phyloP scores from a whole-genome alignment of 2,329 filamentous ascomycete species.

The Xylaria digitata region DNA sequence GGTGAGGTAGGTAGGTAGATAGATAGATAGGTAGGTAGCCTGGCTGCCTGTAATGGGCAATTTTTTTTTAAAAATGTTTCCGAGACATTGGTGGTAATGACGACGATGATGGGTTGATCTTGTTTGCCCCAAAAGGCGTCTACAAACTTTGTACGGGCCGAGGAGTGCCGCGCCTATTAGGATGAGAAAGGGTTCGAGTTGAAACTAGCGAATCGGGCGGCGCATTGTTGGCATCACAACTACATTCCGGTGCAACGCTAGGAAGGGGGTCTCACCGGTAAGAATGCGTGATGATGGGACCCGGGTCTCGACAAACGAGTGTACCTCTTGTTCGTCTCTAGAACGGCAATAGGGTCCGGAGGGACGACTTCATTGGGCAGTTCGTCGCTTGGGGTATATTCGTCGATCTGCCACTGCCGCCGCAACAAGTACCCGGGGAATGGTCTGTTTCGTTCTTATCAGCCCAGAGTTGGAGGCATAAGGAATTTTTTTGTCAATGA shows the following conservation, averaged over 20 bases:
- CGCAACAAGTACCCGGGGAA: slow-evolving; percentile 18
- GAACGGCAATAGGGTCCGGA: slow-evolving; percentile 16
- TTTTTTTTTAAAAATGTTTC: not conserved
- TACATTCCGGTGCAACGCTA: slow-evolving; percentile 38
- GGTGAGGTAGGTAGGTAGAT: too few relatives aligned
- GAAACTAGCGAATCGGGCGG: slow-evolving; percentile 36
- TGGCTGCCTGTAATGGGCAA: not conserved
- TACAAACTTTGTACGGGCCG: slow-evolving; percentile 32
- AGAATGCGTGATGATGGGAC: slow-evolving; percentile 24
- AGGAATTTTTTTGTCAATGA: not conserved
- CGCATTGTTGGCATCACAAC: slow-evolving; percentile 33
- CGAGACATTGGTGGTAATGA: slow-evolving; percentile 3
- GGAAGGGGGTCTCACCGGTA: slow-evolving; percentile 30
- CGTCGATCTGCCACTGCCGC: slow-evolving; percentile 27
- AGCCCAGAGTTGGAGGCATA: slow-evolving; percentile 16
- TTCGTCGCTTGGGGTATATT: slow-evolving; percentile 29
- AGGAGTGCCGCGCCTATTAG: slow-evolving; percentile 34
- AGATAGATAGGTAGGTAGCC: not conserved
- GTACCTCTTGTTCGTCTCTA: not conserved
- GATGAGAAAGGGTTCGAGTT: slow-evolving; percentile 10
- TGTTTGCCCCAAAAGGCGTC: slow-evolving; percentile 21
- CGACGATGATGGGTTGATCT: slow-evolving; percentile 7
- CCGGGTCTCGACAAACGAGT: slow-evolving; percentile 18
- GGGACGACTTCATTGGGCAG: slow-evolving; percentile 28
- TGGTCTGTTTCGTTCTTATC: slow-evolving; percentile 31